These are phyloP conservation scores for Gnomoniopsis sp. DNA, from an alignment of 2,329 filamentous ascomycete genomes.

Conservation along the genomic window DNA sequence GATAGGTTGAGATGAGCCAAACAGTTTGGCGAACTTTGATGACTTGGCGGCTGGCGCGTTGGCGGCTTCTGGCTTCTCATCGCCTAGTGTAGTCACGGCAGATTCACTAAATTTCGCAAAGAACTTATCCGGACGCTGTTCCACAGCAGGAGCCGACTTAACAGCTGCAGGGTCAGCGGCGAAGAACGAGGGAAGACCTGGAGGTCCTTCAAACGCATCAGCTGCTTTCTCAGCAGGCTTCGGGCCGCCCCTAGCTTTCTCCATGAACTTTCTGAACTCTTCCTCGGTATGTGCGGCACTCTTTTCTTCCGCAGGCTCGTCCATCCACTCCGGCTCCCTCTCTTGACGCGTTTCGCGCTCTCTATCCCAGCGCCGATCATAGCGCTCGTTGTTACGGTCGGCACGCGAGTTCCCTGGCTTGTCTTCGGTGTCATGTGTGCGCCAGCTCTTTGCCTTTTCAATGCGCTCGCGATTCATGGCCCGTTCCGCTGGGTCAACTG, in stretches of 20 bases:
- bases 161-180: constrained; percentile 34
- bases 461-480: constrained; percentile 49
- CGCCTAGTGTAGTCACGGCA: constrained; percentile 29
- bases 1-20: constrained; percentile 52
- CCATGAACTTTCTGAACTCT: constrained; percentile 94
- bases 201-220: neutral
- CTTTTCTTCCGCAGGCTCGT: constrained; percentile 67
- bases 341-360: constrained; percentile 58
- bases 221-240: constrained; percentile 33
- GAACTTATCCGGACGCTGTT: constrained; percentile 72
- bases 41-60: constrained; percentile 64
- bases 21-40: constrained; percentile 84
- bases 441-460: constrained; percentile 59
- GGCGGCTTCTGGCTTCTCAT: constrained; percentile 38
- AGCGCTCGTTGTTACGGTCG: constrained; percentile 56
- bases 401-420: constrained; percentile 34
- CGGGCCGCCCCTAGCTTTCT: constrained; percentile 58
- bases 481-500: constrained; percentile 31
- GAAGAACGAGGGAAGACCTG: constrained; percentile 24
- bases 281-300: constrained; percentile 75
- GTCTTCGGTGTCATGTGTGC: constrained; percentile 47
- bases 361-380: constrained; percentile 53
- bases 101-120: constrained; percentile 57
- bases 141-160: constrained; percentile 60
- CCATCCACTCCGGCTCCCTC: constrained; percentile 89